Conservation (phyloP, 805 yeast species). For the Hanseniaspora thailandica region DNA sequence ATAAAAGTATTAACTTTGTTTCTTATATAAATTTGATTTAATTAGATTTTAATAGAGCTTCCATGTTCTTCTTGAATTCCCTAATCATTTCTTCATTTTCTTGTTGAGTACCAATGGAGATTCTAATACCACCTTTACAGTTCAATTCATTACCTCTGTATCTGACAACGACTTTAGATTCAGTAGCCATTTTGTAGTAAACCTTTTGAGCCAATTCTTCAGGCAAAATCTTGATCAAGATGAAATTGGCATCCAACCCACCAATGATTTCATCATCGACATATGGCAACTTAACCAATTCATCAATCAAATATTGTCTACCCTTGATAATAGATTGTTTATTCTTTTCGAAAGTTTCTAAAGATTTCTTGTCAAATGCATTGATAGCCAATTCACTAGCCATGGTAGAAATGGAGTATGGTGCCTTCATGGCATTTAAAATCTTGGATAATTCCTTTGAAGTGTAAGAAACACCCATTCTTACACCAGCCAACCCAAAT, state of each 20-base stretch:
- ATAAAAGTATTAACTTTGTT: not conserved
- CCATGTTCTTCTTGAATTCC: constrained; percentile 34
- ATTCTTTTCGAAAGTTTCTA: constrained; percentile 45
- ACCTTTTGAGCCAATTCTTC: constrained; percentile 60
- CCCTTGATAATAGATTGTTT: constrained; percentile 43
- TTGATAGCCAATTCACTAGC: constrained; percentile 65
- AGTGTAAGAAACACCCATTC: constrained; percentile 74
- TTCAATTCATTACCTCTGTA: constrained; percentile 85
- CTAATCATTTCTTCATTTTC: constrained; percentile 54
- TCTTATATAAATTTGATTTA: not conserved
- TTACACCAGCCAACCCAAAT: constrained; percentile 90
- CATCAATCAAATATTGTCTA: constrained; percentile 42
- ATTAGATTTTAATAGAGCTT: constrained; percentile 17
- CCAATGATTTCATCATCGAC: constrained; percentile 65
- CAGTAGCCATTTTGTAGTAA: constrained; percentile 59
- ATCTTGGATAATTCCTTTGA: constrained; percentile 47
- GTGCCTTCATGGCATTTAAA: constrained; percentile 86
- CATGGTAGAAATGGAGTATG: constrained; percentile 79
- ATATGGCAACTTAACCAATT: constrained; percentile 45
- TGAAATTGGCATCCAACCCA: constrained; percentile 74
- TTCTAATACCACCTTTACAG: constrained; percentile 76
- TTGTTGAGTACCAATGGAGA: constrained; percentile 71
- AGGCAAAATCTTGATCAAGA: constrained; percentile 61
- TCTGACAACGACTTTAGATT: constrained; percentile 71
- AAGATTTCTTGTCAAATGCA: constrained; percentile 51